These are phyloP conservation scores for Ambrosia artemisiifolia DNA, from an alignment of 129 eudicot genomes.

Conservation along the genomic window DNA sequence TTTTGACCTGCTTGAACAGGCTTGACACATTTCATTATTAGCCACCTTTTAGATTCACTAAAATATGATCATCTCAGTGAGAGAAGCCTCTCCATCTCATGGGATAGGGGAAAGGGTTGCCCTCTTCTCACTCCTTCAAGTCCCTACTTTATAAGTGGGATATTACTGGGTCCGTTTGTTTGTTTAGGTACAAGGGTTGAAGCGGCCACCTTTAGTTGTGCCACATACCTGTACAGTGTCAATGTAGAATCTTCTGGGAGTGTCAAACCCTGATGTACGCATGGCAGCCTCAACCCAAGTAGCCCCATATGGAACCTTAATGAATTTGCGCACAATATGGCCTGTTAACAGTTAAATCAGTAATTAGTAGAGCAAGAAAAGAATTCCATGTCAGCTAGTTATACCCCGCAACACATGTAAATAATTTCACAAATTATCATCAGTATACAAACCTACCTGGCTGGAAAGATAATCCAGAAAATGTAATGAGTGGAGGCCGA, in stretches of 20 bases:
- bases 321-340: conserved; percentile 75
- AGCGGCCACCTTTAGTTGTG: background rate
- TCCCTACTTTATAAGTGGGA: too few species aligned
- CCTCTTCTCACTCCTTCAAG: too few species aligned
- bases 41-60: background rate
- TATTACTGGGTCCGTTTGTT: too few species aligned
- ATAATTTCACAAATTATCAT: background rate
- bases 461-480: conserved; percentile 66
- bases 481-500: conserved; percentile 64
- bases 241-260: conserved; percentile 81
- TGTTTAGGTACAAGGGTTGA: background rate
- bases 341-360: conserved; percentile 55
- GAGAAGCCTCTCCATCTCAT: too few species aligned
- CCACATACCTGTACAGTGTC: conserved; percentile 75
- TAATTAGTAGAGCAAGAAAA: conserved; percentile 1
- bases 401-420: background rate
- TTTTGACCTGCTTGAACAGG: background rate
- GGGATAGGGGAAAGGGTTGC: too few species aligned
- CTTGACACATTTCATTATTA: background rate
- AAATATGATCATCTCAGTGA: too few species aligned
- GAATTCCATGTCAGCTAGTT: background rate
- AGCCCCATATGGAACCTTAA: conserved; percentile 91
- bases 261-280: conserved; percentile 83
- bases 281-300: conserved; percentile 92
- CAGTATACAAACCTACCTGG: conserved; percentile 78